Percentiles rank a stretch among this genome's conserved stretches.
phyloP scores from a whole-genome alignment of 306 rosid genomes.

The Ochetophila trinervis region DNA sequence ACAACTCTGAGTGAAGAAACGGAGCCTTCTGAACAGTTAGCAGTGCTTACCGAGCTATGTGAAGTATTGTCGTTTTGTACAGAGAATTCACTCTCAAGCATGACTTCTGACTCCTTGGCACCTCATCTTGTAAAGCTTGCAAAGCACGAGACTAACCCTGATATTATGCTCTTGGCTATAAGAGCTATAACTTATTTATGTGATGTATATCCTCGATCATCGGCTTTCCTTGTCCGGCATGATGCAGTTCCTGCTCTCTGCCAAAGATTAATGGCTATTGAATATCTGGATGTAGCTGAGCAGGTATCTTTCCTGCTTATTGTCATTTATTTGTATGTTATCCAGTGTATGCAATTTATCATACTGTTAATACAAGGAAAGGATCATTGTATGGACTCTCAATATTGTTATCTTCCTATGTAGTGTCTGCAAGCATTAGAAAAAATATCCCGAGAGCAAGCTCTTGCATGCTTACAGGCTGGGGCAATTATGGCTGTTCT shows the following conservation, averaged over 20 bases:
- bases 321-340: conserved; percentile 14
- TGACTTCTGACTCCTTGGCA: conserved; percentile 63
- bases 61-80: conserved; percentile 86
- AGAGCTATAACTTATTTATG: conserved; percentile 93
- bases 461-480: conserved; percentile 86
- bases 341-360: neutral
- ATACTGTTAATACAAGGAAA: conserved; percentile 7
- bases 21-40: conserved; percentile 66
- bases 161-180: conserved; percentile 76
- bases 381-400: conserved; percentile 10
- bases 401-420: conserved; percentile 23
- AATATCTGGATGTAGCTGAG: conserved; percentile 93
- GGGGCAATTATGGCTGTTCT: conserved; percentile 95
- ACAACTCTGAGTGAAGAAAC: conserved; percentile 60
- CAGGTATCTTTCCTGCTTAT: conserved; percentile 51
- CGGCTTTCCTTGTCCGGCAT: conserved; percentile 75
- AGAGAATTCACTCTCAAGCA: conserved; percentile 81
- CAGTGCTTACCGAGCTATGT: conserved; percentile 75
- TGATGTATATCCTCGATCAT: conserved; percentile 79
- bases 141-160: conserved; percentile 60
- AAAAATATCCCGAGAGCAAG: conserved; percentile 94
- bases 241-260: conserved; percentile 83
- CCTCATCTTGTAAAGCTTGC: conserved; percentile 73
- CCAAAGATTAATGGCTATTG: conserved; percentile 68
- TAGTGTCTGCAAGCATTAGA: conserved; percentile 98